A percentile compares a stretch with the other conserved stretches of the same genome.
Evolutionary conservation across 129 eudicot species (phyloP).

Genomic region (Flaveria brownii): DNA sequence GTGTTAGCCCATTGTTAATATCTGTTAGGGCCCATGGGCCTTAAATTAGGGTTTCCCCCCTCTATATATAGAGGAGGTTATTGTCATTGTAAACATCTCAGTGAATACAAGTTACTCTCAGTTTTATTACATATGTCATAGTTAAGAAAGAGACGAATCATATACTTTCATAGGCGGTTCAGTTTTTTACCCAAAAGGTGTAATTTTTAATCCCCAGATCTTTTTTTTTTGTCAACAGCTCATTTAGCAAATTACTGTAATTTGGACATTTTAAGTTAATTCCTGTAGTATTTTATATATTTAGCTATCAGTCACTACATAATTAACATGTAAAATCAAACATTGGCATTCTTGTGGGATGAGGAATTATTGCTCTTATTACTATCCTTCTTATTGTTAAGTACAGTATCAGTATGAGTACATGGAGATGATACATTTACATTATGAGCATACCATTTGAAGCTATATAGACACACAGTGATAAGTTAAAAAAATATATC

Average conservation of each 20-base stretch:
- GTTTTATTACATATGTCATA: too few relatives aligned
- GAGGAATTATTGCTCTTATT: not conserved
- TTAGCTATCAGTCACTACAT: not conserved
- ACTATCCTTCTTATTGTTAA: not conserved
- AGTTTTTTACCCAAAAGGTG: not conserved
- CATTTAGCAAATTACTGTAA: constrained; percentile 1
- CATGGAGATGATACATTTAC: not conserved
- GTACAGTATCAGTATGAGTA: not conserved
- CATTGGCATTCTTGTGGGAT: not conserved
- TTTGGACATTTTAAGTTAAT: not conserved
- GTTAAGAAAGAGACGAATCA: not conserved
- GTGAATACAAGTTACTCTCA: too few relatives aligned
- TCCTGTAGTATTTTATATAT: not conserved
- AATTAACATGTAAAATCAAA: not conserved
- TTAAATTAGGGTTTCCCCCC: too few relatives aligned
- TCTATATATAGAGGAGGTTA: too few relatives aligned
- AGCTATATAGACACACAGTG: not conserved
- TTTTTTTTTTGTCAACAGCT: not conserved
- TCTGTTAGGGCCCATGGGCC: too few relatives aligned
- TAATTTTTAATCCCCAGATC: not conserved
- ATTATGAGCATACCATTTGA: not conserved
- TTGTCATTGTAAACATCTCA: too few relatives aligned
- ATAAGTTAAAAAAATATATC: not conserved
- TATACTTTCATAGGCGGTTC: not conserved
- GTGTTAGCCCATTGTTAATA: too few relatives aligned